Percentiles rank a stretch among this genome's conserved stretches.
Evolutionary conservation across 164 flowering plant genomes (phyloP).

Genomic region (Santalum album): DNA sequence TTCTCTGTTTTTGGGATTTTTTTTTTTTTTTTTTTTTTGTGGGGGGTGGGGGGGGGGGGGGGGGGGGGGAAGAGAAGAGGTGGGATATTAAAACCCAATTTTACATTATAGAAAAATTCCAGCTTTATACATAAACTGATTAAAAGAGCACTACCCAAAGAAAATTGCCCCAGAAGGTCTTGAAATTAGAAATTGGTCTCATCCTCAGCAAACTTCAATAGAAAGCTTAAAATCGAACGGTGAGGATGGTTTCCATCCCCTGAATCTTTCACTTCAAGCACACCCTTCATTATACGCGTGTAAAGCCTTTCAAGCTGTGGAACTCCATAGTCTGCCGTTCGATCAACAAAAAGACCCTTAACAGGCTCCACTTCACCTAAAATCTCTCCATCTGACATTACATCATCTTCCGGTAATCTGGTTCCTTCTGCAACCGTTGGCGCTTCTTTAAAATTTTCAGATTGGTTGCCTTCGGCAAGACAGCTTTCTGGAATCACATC

Average conservation of each 20-base stretch:
- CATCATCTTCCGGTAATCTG: slow-evolving; percentile 21
- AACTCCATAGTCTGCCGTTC: slow-evolving; percentile 48
- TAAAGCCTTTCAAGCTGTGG: slow-evolving; percentile 94
- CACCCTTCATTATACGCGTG: slow-evolving; percentile 59
- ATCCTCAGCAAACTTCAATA: slow-evolving; percentile 51
- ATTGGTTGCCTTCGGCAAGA: slow-evolving; percentile 11
- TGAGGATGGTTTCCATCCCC: slow-evolving; percentile 24
- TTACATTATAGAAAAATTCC: too few species aligned
- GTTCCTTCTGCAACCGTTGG: slow-evolving; percentile 11
- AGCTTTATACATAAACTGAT: too few species aligned
- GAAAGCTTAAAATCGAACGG: slow-evolving; percentile 43
- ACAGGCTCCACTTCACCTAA: slow-evolving; percentile 39
- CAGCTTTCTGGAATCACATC: slow-evolving; percentile 17
- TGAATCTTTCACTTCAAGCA: slow-evolving; percentile 35
- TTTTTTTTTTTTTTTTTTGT: too few species aligned
- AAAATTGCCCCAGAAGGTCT: not conserved
- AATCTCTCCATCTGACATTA: slow-evolving; percentile 42
- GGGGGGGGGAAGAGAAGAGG: too few species aligned
- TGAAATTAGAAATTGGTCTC: slow-evolving; percentile 46
- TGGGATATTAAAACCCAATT: too few species aligned
- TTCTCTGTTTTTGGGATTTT: too few species aligned
- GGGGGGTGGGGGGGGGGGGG: too few species aligned
- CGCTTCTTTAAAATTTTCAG: slow-evolving; percentile 19
- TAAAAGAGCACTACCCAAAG: too few species aligned
- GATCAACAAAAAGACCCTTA: slow-evolving; percentile 49